A percentile compares a stretch with the other conserved stretches of the same genome.
phyloP scores from a whole-genome alignment of 2,329 filamentous ascomycete genomes.

The Fusarium albosuccineum region DNA sequence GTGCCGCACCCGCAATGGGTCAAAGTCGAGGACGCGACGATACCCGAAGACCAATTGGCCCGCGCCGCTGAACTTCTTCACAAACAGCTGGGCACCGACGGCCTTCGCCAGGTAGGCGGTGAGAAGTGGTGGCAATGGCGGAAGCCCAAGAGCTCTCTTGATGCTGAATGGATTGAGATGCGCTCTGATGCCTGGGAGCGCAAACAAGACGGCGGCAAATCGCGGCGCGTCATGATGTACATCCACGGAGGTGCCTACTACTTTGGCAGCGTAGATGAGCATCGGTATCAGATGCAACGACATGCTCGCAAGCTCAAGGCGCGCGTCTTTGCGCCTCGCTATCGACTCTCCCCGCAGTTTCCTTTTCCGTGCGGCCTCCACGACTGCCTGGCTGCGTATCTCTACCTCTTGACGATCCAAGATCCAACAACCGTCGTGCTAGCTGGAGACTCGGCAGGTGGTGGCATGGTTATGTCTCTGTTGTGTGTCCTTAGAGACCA shows the following conservation, averaged over 20 bases:
- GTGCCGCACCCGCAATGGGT: conserved; percentile 93
- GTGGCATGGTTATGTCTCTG: conserved; percentile 86
- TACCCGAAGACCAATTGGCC: conserved; percentile 73
- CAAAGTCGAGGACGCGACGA: conserved; percentile 76
- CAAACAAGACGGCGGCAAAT: conserved; percentile 69
- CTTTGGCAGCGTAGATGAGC: conserved; percentile 95
- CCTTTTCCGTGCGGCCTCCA: conserved; percentile 94
- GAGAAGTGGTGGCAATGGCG: conserved; percentile 93
- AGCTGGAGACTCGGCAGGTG: conserved; percentile 93
- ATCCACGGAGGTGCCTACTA: conserved; percentile 95
- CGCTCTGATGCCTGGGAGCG: conserved; percentile 78
- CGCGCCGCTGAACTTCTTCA: conserved; percentile 76
- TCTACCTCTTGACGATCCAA: conserved; percentile 82
- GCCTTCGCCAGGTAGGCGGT: conserved; percentile 82
- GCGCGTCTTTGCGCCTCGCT: conserved; percentile 86
- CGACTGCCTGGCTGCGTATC: conserved; percentile 89
- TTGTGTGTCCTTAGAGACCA: conserved; percentile 86
- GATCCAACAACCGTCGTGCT: conserved; percentile 86
- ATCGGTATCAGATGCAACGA: conserved; percentile 97
- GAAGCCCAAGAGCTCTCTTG: conserved; percentile 72
- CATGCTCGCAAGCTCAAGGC: conserved; percentile 95
- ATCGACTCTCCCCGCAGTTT: conserved; percentile 91
- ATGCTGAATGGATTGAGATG: conserved; percentile 98
- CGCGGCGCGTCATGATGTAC: conserved; percentile 88
- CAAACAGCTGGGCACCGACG: conserved; percentile 81